Evolutionary conservation across 1,139 yeast species (phyloP), one percentile per base, ranked within the genome.

Genomic region (Zhuliangozyma parablackwelliae): DNA sequence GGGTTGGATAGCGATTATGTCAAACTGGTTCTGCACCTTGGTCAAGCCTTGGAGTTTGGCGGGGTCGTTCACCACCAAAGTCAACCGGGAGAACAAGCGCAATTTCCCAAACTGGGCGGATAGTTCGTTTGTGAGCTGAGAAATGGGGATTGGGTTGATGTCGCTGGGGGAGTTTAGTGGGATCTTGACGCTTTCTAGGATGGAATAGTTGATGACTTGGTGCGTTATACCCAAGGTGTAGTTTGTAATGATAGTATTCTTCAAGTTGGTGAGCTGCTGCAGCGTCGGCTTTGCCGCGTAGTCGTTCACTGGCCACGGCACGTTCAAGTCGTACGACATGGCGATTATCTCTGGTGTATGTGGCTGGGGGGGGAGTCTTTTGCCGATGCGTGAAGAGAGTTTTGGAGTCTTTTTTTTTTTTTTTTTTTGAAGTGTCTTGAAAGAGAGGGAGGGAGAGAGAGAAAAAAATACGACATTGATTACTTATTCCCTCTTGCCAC

Each of bases 1-100:
- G 1, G 98, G 98, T 44, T 82, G 77, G 1, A 90, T 81, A 0
- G 97, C 87, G 10, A 92, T 70, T 4, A 92, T 59, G 56, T 92
- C 97, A 56, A 84, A 94, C 21, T 71, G 65, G 45, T 68, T 71
- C 39, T 77, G 80, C 37, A 82, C 64, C 50, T 77, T 78, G 25
- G 83, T 68, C 28, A 88, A 63, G 24, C 82, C 79, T 48, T 84
- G 92, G 35, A 86, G 79, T 48, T 84, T 84, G 6, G 90, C 69
- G 1, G 92, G 82, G 45, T 89, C 97, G 45, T 80, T 85, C 8
- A 88, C 74, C 6, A 80, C 65, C 6, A 92, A 56, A 0, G 97
- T 92, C 24, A 86, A 68, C 39, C 98, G 65, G 1, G 90, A 74
- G 49, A 76, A 85, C 7, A 92, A 55, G 40, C 73, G 75, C 12